Conservation (phyloP, 108 stramenopile genomes). For the Fragilariopsis cylindrus region DNA sequence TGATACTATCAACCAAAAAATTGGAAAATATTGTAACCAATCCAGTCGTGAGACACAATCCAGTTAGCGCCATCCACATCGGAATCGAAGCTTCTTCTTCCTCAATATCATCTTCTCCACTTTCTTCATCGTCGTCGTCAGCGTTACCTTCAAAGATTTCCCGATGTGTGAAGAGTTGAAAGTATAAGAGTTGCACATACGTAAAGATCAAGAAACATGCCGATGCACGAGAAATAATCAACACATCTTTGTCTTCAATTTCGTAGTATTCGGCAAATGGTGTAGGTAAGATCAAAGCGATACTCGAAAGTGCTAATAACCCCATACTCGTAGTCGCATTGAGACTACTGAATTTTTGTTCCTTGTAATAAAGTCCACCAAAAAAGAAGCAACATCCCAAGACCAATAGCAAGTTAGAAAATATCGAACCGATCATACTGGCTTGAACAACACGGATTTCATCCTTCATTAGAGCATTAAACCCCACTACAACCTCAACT, state of each 20-base stretch:
- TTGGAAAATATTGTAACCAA: constrained; percentile 84
- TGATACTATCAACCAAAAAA: constrained; percentile 79
- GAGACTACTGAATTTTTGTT: constrained; percentile 84
- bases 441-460: constrained; percentile 93
- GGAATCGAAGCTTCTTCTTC: constrained; percentile 56
- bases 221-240: constrained; percentile 78
- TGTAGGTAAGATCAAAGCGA: constrained; percentile 86
- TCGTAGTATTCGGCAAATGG: constrained; percentile 73
- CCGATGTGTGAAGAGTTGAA: constrained; percentile 91
- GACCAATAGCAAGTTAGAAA: constrained; percentile 93
- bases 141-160: constrained; percentile 71
- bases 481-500: constrained; percentile 85
- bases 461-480: constrained; percentile 76
- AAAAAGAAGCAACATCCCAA: constrained; percentile 96
- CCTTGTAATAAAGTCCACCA: constrained; percentile 87
- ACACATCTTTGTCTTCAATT: constrained; percentile 62
- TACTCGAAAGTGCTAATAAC: constrained; percentile 74
- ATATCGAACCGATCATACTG: constrained; percentile 94
- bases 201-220: constrained; percentile 86
- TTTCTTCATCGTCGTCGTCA: background rate
- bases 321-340: constrained; percentile 79
- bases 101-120: constrained; percentile 14
- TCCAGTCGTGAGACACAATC: constrained; percentile 67
- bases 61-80: constrained; percentile 68
- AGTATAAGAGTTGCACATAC: constrained; percentile 90